A percentile compares a stretch with the other conserved stretches of the same genome.
These are phyloP conservation scores for Ophiostoma fasciatum DNA, from an alignment of 2,329 filamentous ascomycete genomes.

Conservation along the genomic window DNA sequence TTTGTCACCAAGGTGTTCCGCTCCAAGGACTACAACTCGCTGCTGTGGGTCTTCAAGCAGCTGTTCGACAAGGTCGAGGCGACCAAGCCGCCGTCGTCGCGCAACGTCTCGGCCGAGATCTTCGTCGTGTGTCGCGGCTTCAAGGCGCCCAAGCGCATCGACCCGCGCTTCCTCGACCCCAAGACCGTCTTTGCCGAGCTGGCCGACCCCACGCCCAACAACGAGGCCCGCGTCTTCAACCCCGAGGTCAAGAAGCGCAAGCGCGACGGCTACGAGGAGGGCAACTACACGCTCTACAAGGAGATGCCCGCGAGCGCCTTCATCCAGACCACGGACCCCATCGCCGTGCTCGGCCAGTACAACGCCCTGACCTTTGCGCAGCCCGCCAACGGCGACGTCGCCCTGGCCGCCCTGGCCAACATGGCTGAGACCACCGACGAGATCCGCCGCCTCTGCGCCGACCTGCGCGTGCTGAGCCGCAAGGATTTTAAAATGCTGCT, in stretches of 20 bases:
- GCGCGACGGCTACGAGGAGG: conserved; percentile 94
- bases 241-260: conserved; percentile 96
- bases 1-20: conserved; percentile 98
- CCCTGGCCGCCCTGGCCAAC: conserved; percentile 70
- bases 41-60: conserved; percentile 97
- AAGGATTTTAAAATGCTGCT: conserved; percentile 89
- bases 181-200: conserved; percentile 85
- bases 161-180: conserved; percentile 84
- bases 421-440: conserved; percentile 78
- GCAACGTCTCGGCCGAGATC: conserved; percentile 95
- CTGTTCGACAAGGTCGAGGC: conserved; percentile 91
- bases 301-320: conserved; percentile 82
- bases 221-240: conserved; percentile 96
- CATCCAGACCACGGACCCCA: conserved; percentile 84
- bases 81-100: conserved; percentile 87
- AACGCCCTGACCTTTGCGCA: conserved; percentile 79
- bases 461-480: conserved; percentile 79
- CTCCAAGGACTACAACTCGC: conserved; percentile 89
- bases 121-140: conserved; percentile 94
- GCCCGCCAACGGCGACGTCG: conserved; percentile 66
- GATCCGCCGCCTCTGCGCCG: conserved; percentile 61
- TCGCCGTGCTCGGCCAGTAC: conserved; percentile 73
- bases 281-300: conserved; percentile 85
- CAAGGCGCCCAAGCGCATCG: conserved; percentile 87
- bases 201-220: conserved; percentile 73